A percentile compares a stretch with the other conserved stretches of the same genome.
These are phyloP conservation scores for Kodamaea kaohsiungensis DNA, from an alignment of 805 yeast genomes.

Conservation along the genomic window DNA sequence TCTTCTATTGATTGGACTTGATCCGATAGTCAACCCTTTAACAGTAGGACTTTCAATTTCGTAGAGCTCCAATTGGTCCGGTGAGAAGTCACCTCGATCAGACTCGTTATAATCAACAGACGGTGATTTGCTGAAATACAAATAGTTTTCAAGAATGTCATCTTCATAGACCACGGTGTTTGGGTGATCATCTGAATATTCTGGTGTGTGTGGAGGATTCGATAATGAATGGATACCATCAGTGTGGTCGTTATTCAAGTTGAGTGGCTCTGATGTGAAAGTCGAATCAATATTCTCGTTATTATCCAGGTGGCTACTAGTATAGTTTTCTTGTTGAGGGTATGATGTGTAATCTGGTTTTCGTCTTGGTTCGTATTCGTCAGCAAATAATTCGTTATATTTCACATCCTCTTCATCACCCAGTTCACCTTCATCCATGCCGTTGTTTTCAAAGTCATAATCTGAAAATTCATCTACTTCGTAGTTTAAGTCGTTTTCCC, in stretches of 20 bases:
- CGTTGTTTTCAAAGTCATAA: slow-evolving; percentile 46
- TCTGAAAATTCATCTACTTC: slow-evolving; percentile 25
- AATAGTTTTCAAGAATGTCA: slow-evolving; percentile 39
- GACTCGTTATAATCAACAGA: slow-evolving; percentile 10
- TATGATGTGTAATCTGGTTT: slow-evolving; percentile 11
- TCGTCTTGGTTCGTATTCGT: slow-evolving; percentile 9
- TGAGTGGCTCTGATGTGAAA: neutral
- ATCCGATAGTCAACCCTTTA: slow-evolving; percentile 35
- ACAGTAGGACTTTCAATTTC: slow-evolving; percentile 34
- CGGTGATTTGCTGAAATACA: slow-evolving; percentile 25
- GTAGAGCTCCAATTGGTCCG: slow-evolving; percentile 15
- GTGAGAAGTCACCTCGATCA: neutral
- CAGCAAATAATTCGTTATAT: slow-evolving; percentile 24
- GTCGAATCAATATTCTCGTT: neutral
- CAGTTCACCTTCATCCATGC: slow-evolving; percentile 33
- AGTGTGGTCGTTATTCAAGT: neutral
- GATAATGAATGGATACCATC: neutral
- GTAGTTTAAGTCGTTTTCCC: slow-evolving; percentile 28
- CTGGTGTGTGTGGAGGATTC: neutral
- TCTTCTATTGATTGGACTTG: slow-evolving; percentile 12
- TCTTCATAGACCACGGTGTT: slow-evolving; percentile 16
- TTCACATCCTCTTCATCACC: slow-evolving; percentile 33
- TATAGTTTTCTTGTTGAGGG: slow-evolving; percentile 19
- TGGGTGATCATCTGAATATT: neutral
- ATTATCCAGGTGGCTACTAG: neutral